phyloP scores from a whole-genome alignment of 2,329 filamentous ascomycete genomes.

The Truncatella angustata region DNA sequence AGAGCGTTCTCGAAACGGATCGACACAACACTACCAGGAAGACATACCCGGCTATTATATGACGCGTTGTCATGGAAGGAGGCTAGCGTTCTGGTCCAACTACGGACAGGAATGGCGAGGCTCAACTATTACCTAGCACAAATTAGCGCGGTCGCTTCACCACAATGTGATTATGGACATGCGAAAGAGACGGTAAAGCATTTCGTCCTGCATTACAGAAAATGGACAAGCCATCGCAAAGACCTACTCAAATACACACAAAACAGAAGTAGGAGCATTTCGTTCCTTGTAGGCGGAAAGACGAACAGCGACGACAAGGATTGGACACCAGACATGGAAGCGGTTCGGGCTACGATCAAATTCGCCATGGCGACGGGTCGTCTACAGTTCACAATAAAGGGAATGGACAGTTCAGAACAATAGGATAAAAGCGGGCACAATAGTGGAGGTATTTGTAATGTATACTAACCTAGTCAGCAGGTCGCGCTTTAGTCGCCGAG shows the following conservation, averaged over 20 bases:
- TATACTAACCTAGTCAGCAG: slow-evolving; percentile 3
- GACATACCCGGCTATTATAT: slow-evolving; percentile 2
- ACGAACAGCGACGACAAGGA: not conserved
- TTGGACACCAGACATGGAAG: not conserved
- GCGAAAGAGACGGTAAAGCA: not conserved
- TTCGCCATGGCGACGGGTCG: not conserved
- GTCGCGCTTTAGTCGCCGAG: slow-evolving; percentile 6
- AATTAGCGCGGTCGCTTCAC: not conserved
- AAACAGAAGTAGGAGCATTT: not conserved
- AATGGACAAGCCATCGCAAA: not conserved
- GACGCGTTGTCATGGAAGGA: slow-evolving; percentile 1
- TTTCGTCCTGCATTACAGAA: not conserved
- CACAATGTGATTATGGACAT: not conserved
- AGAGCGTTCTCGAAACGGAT: slow-evolving; percentile 4
- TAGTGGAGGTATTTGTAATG: not conserved
- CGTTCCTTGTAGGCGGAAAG: not conserved
- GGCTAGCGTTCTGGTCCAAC: not conserved
- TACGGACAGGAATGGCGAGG: slow-evolving; percentile 5
- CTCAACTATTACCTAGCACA: slow-evolving; percentile 1
- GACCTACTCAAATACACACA: not conserved
- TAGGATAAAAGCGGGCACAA: not conserved
- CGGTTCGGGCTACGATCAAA: not conserved
- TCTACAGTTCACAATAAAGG: not conserved
- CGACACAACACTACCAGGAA: slow-evolving; percentile 5
- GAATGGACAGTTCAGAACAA: not conserved